phyloP scores from a whole-genome alignment of 1,139 yeast genomes.

The Suhomyces bokatorum region DNA sequence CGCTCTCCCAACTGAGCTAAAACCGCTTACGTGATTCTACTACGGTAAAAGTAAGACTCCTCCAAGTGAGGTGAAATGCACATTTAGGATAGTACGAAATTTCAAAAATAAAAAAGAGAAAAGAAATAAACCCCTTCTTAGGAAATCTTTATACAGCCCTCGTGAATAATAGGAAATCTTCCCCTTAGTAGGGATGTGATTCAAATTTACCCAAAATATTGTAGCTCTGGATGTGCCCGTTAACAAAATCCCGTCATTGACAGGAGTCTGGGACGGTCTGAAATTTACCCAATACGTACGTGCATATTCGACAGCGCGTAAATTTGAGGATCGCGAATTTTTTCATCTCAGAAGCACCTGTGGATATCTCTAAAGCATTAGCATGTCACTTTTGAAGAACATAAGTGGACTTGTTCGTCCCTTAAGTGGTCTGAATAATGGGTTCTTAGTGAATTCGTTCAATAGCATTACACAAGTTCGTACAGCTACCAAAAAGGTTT shows the following conservation, averaged over 20 bases:
- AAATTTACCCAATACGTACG: neutral
- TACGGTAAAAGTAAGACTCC: no score
- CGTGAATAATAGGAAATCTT: slow-evolving; percentile 21
- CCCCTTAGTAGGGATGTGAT: neutral
- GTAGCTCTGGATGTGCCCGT: neutral
- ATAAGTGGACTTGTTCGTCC: slow-evolving; percentile 10
- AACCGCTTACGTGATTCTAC: slow-evolving; percentile 26
- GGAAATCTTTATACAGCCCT: no score
- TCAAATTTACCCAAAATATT: neutral
- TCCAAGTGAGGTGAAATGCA: no score
- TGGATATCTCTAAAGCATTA: neutral
- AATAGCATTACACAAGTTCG: slow-evolving; percentile 55
- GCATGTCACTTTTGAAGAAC: slow-evolving; percentile 9
- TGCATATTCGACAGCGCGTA: slow-evolving; percentile 2
- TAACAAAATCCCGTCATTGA: no score
- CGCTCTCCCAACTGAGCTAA: slow-evolving; percentile 91
- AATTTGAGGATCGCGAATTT: slow-evolving; percentile 8
- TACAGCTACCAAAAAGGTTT: slow-evolving; percentile 90
- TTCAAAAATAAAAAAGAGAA: no score
- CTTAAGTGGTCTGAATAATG: neutral
- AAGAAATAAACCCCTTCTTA: no score
- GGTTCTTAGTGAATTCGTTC: slow-evolving; percentile 18
- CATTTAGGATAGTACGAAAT: no score
- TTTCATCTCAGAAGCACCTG: slow-evolving; percentile 3
- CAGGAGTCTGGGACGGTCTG: no score